phyloP scores from a whole-genome alignment of 176 grass and related monocot genomes.

The Thalia dealbata region DNA sequence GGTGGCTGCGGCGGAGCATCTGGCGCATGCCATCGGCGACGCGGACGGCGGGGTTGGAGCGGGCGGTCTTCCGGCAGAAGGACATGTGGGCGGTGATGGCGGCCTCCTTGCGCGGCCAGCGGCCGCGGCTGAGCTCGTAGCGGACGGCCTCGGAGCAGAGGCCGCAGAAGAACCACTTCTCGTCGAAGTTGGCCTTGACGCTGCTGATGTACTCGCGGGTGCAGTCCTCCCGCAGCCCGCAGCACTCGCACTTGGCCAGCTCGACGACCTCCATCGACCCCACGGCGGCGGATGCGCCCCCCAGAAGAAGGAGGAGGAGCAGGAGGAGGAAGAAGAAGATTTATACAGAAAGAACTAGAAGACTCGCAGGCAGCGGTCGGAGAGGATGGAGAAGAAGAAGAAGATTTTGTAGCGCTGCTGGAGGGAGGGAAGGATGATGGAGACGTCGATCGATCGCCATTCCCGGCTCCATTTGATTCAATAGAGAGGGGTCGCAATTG shows the following conservation, averaged over 20 bases:
- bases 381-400: too few relatives aligned
- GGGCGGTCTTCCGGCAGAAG: constrained; percentile 51
- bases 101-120: constrained; percentile 28
- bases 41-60: constrained; percentile 38
- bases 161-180: constrained; percentile 78
- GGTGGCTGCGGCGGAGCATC: constrained; percentile 37
- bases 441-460: too few relatives aligned
- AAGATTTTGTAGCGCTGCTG: too few relatives aligned
- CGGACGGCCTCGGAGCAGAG: constrained; percentile 74
- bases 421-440: too few relatives aligned
- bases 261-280: constrained; percentile 33
- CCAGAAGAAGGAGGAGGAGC: not conserved
- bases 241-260: constrained; percentile 64
- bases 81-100: constrained; percentile 59
- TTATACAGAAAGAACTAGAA: too few relatives aligned
- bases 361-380: too few relatives aligned
- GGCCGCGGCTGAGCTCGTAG: constrained; percentile 41
- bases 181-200: constrained; percentile 43
- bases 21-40: constrained; percentile 82
- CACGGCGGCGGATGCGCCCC: too few relatives aligned
- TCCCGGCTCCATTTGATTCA: too few relatives aligned
- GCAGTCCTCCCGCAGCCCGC: constrained; percentile 77
- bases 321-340: not conserved
- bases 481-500: not conserved
- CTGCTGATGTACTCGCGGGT: constrained; percentile 50